phyloP scores from a whole-genome alignment of 352 stramenopile genomes.

The Aphanomyces euteiches region DNA sequence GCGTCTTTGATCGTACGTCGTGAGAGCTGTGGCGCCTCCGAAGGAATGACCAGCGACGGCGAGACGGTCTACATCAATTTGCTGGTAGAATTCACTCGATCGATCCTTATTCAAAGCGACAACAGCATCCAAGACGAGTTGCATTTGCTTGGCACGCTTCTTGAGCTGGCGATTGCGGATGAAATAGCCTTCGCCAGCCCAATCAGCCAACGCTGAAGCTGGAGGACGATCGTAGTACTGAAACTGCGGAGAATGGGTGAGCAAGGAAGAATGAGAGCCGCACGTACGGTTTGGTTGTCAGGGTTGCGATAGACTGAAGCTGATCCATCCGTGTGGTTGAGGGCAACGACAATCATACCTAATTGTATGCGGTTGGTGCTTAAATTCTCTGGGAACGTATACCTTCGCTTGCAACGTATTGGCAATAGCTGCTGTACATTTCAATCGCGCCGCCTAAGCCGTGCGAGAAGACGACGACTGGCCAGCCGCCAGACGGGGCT shows the following conservation, averaged over 20 bases:
- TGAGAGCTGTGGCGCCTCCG: constrained; percentile 55
- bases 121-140: constrained; percentile 42
- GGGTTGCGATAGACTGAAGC: constrained; percentile 46
- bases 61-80: constrained; percentile 39
- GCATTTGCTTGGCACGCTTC: constrained; percentile 49
- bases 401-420: constrained; percentile 58
- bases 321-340: constrained; percentile 61
- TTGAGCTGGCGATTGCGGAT: constrained; percentile 60
- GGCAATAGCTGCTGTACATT: constrained; percentile 55
- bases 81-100: constrained; percentile 33
- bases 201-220: constrained; percentile 42
- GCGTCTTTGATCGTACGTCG: constrained; percentile 21
- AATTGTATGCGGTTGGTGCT: neutral
- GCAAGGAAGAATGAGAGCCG: constrained; percentile 51
- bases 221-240: constrained; percentile 64
- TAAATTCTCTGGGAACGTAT: constrained; percentile 1
- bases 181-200: constrained; percentile 48
- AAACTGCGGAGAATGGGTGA: constrained; percentile 39
- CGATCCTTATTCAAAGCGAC: constrained; percentile 33
- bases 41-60: constrained; percentile 58
- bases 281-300: constrained; percentile 27
- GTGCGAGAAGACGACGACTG: constrained; percentile 59
- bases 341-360: constrained; percentile 44
- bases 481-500: constrained; percentile 39
- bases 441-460: constrained; percentile 53